A percentile compares a stretch with the other conserved stretches of the same genome.
Evolutionary conservation across 148 eudicot species (phyloP).

Genomic region (Polygonum maritimum): DNA sequence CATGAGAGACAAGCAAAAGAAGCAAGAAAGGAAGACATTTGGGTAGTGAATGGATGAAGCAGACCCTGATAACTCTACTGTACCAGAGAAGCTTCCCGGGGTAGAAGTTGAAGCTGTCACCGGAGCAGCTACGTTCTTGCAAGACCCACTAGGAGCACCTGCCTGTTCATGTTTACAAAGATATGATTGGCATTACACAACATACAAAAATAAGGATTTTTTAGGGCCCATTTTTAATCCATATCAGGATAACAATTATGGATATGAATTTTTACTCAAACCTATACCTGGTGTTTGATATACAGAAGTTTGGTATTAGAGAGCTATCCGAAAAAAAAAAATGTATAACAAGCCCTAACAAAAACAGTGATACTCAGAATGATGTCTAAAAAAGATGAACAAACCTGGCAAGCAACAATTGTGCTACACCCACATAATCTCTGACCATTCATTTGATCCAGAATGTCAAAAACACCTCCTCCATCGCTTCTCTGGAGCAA

Average conservation of each 20-base stretch:
- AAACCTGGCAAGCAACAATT: slow-evolving; percentile 85
- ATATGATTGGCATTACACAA: neutral
- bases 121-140: slow-evolving; percentile 5
- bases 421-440: slow-evolving; percentile 80
- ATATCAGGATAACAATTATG: too few relatives aligned
- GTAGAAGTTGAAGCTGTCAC: slow-evolving; percentile 1
- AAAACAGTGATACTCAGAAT: too few relatives aligned
- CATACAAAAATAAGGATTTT: neutral
- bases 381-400: slow-evolving; percentile 14
- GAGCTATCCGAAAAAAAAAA: slow-evolving; percentile 1
- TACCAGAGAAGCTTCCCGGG: slow-evolving; percentile 11
- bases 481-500: slow-evolving; percentile 92
- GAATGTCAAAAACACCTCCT: slow-evolving; percentile 69
- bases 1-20: slow-evolving; percentile 27
- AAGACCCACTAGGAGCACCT: slow-evolving; percentile 6
- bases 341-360: neutral
- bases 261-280: too few relatives aligned
- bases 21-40: slow-evolving; percentile 16
- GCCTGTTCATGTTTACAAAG: neutral
- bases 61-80: slow-evolving; percentile 1
- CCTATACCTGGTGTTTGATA: too few relatives aligned
- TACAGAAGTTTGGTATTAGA: too few relatives aligned
- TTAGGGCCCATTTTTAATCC: too few relatives aligned
- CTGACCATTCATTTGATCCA: slow-evolving; percentile 85
- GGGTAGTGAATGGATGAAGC: slow-evolving; percentile 1